phyloP scores from a whole-genome alignment of 106 monocot species.

The Iris macrosiphon region DNA sequence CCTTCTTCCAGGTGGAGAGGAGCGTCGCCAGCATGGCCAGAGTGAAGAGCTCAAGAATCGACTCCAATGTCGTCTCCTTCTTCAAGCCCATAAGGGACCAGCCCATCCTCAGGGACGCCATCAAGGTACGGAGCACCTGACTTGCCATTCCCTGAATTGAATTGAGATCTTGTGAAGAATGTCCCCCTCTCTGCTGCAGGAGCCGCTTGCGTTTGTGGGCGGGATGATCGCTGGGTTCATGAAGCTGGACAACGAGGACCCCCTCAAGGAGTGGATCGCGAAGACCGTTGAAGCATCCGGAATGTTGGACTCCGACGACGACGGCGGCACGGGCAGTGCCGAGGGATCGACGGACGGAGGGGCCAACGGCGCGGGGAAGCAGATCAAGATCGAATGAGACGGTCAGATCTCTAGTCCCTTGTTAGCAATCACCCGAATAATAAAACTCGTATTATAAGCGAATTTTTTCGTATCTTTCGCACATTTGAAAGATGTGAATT shows the following conservation, averaged over 20 bases:
- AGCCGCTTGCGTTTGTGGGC: constrained; percentile 84
- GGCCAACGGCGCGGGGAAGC: constrained; percentile 50
- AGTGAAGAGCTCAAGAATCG: constrained; percentile 2
- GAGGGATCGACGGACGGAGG: constrained; percentile 22
- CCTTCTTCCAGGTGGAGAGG: too few species aligned
- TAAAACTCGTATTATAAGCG: too few species aligned
- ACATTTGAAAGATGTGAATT: too few species aligned
- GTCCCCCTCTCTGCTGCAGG: constrained; percentile 26
- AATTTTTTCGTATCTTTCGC: too few species aligned
- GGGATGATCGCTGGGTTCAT: constrained; percentile 85
- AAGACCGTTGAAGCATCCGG: constrained; percentile 71
- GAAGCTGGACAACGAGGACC: constrained; percentile 92
- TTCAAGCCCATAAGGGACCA: constrained; percentile 65
- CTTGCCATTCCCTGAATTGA: background rate
- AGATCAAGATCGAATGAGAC: constrained; percentile 83
- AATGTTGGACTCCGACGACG: constrained; percentile 33
- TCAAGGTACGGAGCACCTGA: constrained; percentile 40
- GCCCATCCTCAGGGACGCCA: constrained; percentile 66
- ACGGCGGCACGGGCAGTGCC: constrained; percentile 1
- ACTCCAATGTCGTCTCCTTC: constrained; percentile 21
- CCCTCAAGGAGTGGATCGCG: constrained; percentile 77
- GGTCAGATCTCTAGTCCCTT: too few species aligned
- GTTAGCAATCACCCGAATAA: too few species aligned
- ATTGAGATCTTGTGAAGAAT: too few species aligned
- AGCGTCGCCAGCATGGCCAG: too few species aligned